Conservation (phyloP, 2,329 filamentous ascomycete genomes). For the Bipolaris zeicola region DNA sequence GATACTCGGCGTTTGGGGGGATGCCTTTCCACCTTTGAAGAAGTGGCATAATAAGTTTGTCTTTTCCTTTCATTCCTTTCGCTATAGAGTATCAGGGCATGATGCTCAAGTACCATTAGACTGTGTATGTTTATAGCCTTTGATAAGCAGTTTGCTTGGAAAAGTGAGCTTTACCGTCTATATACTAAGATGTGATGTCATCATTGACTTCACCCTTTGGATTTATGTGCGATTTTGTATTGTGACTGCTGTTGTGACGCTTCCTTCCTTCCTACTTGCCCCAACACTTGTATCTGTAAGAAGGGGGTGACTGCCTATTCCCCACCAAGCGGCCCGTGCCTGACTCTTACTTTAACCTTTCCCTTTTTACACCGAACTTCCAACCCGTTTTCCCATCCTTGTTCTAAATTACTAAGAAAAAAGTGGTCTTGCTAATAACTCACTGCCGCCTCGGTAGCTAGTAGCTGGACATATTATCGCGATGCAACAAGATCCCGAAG, state of each 20-base stretch:
- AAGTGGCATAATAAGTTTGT: slow-evolving; percentile 30
- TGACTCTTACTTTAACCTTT: background rate
- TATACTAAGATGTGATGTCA: slow-evolving; percentile 28
- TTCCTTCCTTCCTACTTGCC: background rate
- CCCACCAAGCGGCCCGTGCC: slow-evolving; percentile 9
- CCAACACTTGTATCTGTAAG: background rate
- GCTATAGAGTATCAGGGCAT: slow-evolving; percentile 27
- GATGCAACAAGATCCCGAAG: slow-evolving; percentile 10
- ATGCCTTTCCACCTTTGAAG: slow-evolving; percentile 22
- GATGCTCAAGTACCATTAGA: slow-evolving; percentile 36
- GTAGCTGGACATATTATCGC: background rate
- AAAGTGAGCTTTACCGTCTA: slow-evolving; percentile 26
- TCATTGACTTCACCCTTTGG: slow-evolving; percentile 8
- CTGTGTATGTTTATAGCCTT: slow-evolving; percentile 36
- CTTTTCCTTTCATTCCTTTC: slow-evolving; percentile 37
- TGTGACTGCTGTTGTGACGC: background rate
- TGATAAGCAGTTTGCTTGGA: slow-evolving; percentile 24
- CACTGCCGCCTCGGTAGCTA: background rate
- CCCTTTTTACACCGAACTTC: background rate
- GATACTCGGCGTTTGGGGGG: slow-evolving; percentile 43
- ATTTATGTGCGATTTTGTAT: background rate
- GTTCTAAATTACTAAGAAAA: too few species aligned
- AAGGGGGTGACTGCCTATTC: slow-evolving; percentile 7
- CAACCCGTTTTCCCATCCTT: background rate
- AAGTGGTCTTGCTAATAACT: background rate